Percentiles rank a stretch among this genome's conserved stretches.
Evolutionary conservation across 2,329 filamentous ascomycete genomes (phyloP).

Genomic region (Cytospora leucostoma): DNA sequence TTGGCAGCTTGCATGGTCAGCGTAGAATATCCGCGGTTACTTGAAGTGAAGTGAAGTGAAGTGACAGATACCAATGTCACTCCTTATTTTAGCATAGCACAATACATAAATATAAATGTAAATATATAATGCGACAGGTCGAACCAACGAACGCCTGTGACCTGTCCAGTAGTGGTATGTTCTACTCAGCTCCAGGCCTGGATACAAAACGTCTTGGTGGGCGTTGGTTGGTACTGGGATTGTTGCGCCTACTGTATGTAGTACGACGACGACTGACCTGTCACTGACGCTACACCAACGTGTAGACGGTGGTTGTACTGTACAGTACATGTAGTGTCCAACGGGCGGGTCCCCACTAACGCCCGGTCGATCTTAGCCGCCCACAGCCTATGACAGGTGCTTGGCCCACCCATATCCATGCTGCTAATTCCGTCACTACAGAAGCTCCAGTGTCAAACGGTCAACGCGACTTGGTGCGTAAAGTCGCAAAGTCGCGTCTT

Average conservation of each 20-base stretch:
- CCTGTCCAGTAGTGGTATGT: no score
- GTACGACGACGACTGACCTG: no score
- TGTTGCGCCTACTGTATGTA: no score
- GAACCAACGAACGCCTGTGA: neutral
- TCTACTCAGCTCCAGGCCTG: no score
- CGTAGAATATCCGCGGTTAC: no score
- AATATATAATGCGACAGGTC: neutral
- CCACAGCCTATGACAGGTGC: neutral
- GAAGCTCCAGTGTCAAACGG: neutral
- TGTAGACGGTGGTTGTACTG: neutral
- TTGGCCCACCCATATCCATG: neutral
- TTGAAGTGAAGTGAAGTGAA: neutral
- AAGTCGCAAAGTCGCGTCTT: neutral
- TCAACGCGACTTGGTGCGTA: neutral
- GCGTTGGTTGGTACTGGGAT: no score
- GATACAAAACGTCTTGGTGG: neutral
- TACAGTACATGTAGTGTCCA: neutral
- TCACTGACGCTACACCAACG: no score
- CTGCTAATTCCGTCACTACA: neutral
- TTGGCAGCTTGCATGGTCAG: no score
- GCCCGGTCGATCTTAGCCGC: neutral
- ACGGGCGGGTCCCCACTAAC: neutral
- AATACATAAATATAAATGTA: neutral
- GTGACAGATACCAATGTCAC: neutral
- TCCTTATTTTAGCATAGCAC: conserved; percentile 1